phyloP scores from a whole-genome alignment of 805 yeast genomes.

The Saccharomycopsis guyanensis region DNA sequence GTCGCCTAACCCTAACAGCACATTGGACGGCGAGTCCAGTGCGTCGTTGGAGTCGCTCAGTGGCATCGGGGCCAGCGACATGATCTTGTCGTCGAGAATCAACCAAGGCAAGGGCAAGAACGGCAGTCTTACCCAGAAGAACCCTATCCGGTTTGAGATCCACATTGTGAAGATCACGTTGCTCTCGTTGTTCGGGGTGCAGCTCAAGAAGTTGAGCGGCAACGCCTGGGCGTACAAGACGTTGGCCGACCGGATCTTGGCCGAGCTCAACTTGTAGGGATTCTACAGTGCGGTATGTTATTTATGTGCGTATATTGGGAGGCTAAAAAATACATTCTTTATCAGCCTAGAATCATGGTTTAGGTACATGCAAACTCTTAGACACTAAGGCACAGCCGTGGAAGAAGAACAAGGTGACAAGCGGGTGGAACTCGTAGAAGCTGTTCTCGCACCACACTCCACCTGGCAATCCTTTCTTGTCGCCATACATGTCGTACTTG shows the following conservation, averaged over 20 bases:
- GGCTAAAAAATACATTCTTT: background rate
- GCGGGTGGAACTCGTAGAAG: conserved; percentile 67
- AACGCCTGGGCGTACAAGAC: conserved; percentile 94
- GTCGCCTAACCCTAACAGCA: conserved; percentile 20
- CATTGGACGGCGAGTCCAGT: conserved; percentile 24
- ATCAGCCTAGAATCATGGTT: conserved; percentile 39
- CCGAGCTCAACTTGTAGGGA: conserved; percentile 30
- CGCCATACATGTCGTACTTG: conserved; percentile 34
- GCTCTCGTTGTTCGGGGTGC: conserved; percentile 86
- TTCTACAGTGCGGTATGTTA: too few relatives aligned
- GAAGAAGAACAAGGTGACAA: conserved; percentile 52
- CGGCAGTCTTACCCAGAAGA: conserved; percentile 27
- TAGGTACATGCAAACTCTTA: conserved; percentile 85
- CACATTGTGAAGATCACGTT: conserved; percentile 88
- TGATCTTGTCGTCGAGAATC: conserved; percentile 20
- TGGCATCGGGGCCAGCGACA: conserved; percentile 21
- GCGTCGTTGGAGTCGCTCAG: conserved; percentile 26
- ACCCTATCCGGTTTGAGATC: conserved; percentile 82
- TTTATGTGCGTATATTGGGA: too few relatives aligned
- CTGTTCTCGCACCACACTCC: conserved; percentile 53
- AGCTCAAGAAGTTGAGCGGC: conserved; percentile 87
- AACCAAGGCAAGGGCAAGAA: conserved; percentile 18
- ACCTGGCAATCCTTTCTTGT: conserved; percentile 42
- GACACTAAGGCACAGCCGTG: conserved; percentile 92
- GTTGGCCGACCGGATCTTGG: conserved; percentile 76